Evolutionary conservation across 2,329 filamentous ascomycete species (phyloP).

Genomic region (Ceratocystis diversiconidia): DNA sequence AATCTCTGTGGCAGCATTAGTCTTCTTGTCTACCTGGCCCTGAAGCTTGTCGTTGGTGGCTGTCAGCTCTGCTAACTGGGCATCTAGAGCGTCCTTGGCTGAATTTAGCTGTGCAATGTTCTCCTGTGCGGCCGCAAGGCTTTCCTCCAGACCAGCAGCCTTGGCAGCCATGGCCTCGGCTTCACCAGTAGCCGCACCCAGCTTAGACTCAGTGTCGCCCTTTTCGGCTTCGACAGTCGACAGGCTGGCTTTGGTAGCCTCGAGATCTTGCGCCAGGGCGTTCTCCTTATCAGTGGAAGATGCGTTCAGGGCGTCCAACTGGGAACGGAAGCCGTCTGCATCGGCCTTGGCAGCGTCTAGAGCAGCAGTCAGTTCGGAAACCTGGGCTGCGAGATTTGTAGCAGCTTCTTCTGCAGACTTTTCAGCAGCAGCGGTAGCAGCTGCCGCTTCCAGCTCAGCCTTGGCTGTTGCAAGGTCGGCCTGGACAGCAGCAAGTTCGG

Average conservation of each 20-base stretch:
- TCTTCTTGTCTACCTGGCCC: conserved; percentile 8
- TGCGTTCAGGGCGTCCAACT: conserved; percentile 4
- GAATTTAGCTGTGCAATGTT: conserved; percentile 9
- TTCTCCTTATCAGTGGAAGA: conserved; percentile 8
- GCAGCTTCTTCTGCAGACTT: background rate
- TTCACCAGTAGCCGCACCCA: conserved; percentile 6
- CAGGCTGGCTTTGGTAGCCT: background rate
- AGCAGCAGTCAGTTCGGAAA: conserved; percentile 6
- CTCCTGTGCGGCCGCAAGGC: conserved; percentile 3
- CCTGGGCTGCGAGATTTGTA: conserved; percentile 5
- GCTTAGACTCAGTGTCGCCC: conserved; percentile 4
- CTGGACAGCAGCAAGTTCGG: conserved; percentile 6
- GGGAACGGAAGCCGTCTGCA: conserved; percentile 10
- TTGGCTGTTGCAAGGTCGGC: conserved; percentile 5
- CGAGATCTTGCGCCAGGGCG: conserved; percentile 6
- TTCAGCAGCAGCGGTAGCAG: background rate
- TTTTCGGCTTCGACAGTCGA: conserved; percentile 8
- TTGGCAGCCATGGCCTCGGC: conserved; percentile 9
- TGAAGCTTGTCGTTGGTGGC: conserved; percentile 5
- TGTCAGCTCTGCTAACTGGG: conserved; percentile 1
- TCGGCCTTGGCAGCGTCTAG: conserved; percentile 8
- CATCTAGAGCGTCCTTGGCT: conserved; percentile 7
- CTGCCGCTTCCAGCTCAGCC: conserved; percentile 3
- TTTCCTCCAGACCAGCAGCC: conserved; percentile 11
- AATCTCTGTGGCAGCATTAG: conserved; percentile 9